Conservation (phyloP, 768 basidiomycete genomes). For the Naganishia vaughanmartiniae region DNA sequence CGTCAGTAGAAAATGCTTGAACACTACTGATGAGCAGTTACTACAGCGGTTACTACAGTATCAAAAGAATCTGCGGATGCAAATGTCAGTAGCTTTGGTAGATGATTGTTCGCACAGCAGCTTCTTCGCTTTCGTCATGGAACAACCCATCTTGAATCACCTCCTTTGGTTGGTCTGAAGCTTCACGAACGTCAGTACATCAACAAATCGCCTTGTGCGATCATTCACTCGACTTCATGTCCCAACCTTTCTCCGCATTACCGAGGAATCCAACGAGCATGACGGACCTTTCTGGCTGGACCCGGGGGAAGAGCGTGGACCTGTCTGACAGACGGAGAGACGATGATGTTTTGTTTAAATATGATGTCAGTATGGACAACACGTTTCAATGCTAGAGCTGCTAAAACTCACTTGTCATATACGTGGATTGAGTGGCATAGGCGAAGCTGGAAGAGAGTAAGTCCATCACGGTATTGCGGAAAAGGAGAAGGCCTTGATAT, state of each 20-base stretch:
- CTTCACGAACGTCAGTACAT: not conserved
- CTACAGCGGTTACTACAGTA: too few species aligned
- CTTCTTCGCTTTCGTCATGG: too few species aligned
- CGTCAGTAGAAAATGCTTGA: too few species aligned
- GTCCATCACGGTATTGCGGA: not conserved
- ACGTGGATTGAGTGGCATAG: conserved; percentile 22
- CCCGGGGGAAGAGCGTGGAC: conserved; percentile 18
- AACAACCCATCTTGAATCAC: too few species aligned
- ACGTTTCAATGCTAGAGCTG: not conserved
- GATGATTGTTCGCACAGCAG: too few species aligned
- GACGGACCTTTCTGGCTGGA: conserved; percentile 11
- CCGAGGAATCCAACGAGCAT: conserved; percentile 10
- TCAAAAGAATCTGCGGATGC: too few species aligned
- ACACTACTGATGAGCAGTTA: too few species aligned
- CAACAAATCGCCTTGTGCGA: not conserved
- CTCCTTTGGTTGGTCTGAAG: not conserved
- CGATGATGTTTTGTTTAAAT: conserved; percentile 20
- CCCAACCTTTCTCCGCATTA: not conserved
- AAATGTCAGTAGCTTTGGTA: too few species aligned
- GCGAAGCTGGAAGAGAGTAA: conserved; percentile 43
- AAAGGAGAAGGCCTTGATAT: not conserved
- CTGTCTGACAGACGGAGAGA: conserved; percentile 19
- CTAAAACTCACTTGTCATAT: not conserved
- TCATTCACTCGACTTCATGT: not conserved
- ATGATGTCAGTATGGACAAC: conserved; percentile 25